These are phyloP conservation scores for Theobroma grandiflorum DNA, from an alignment of 441 rosid genomes.

Conservation along the genomic window DNA sequence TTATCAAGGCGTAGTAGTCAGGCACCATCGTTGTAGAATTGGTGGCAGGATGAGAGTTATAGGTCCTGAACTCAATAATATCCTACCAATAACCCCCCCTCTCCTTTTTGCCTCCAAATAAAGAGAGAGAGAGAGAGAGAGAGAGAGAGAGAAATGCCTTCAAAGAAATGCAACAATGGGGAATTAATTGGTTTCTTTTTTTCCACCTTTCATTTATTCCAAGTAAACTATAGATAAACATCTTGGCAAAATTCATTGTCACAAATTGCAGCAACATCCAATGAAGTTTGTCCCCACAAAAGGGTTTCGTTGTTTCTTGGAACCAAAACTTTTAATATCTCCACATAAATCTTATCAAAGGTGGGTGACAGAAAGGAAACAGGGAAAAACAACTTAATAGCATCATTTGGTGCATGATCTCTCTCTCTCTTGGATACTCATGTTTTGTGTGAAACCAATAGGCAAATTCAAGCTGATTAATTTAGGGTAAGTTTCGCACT, in stretches of 20 bases:
- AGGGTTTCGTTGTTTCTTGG: conserved; percentile 10
- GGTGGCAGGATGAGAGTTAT: not conserved
- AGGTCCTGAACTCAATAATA: not conserved
- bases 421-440: not conserved
- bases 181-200: not conserved
- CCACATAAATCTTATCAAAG: not conserved
- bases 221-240: not conserved
- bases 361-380: conserved; percentile 19
- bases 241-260: conserved; percentile 3
- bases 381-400: not conserved
- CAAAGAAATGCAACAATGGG: not conserved
- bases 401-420: conserved; percentile 11
- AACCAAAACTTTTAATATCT: conserved; percentile 11
- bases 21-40: too few relatives aligned
- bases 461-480: not conserved
- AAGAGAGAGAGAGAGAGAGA: not conserved
- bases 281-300: conserved; percentile 15
- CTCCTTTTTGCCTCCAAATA: not conserved
- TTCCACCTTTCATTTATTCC: not conserved
- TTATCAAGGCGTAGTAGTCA: not conserved
- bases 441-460: conserved; percentile 7
- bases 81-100: not conserved
- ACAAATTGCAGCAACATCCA: not conserved
- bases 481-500: conserved; percentile 1
- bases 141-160: not conserved